Base-by-base conservation (phyloP, 768 basidiomycete genomes). In the Mycena metata region DNA sequence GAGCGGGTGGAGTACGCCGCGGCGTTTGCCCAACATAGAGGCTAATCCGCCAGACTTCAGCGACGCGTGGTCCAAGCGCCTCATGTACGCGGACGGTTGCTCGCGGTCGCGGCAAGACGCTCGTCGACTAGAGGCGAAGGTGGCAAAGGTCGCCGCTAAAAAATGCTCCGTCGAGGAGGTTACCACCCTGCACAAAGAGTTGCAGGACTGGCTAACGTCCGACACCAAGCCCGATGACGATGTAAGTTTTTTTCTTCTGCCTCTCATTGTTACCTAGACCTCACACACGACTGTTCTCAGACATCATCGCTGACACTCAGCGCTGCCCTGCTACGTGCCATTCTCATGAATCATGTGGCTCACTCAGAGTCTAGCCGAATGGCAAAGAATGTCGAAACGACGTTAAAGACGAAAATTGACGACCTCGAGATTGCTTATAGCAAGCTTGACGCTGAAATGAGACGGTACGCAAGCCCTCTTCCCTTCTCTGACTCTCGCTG, bases 91-190 rank as follows among this genome's bases (percentile, higher is more conserved):
- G 46, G 83, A 85, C 73, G 80, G 82, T 35, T 72, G 78, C 73
- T 76, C 84, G 68, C 79, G 83, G 77, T 64, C 84, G 74, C 77
- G 87, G 74, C 72, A 80, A 86, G 89, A 91, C 67, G 90, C 88
- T 64, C 89, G 89, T 43, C 82, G 87, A 69, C 83, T 95, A 64
- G 93, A 95, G 80, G 88, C 89, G 80, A 93, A 89, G 79, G 92
- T 95, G 64, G 89, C 89, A 64, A 87, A 85, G 74, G 90, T 94
- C 73, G 93, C 93, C 39, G 87, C 88, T 16, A 92, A 92, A 88
- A 94, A 92, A 85, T 93, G 91, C 81, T 93, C 92, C 43, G 93
- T 95, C 67, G 93, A 94, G 78, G 93, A 95, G 82, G 91, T 95
- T 58, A 87, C 89, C 58, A 82, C 85, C 67, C 86, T 95, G 70